Base-by-base conservation (phyloP, 1,139 yeast species). In the Lodderomyces oxycetoniae region DNA sequence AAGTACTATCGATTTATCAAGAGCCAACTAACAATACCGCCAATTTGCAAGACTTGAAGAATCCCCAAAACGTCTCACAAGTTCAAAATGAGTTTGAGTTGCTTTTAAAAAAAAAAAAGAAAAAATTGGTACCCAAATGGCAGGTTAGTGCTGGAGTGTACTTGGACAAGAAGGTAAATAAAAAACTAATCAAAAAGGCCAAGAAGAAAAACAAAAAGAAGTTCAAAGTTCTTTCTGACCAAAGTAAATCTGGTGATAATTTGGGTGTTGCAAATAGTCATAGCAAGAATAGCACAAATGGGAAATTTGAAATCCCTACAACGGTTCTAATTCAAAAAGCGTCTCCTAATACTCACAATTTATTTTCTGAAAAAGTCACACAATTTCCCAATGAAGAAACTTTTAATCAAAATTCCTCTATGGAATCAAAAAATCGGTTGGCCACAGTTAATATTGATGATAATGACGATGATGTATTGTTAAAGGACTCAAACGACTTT, bases 111-210 rank as follows among this genome's bases (percentile, higher is more conserved):
- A 36, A 34, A 11, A 38, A 39, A 28, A 39, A 36, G 21, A 32
- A 33, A 7, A 39, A 39, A 25, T 33, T 38, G 26, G 37, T 36
- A 20, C 43, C 45, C 25, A 38, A 34, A 25, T 38, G 42, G 43
- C 38, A 41, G 24, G 20, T 32, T 21, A 34, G 32, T 31, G 36
- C 40, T 17, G 45, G 45, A 17, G 29, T 41, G 14, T 41, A 38
- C 17, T 31, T 41, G 10, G 45, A 41, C 22, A 40, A 41, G 31
- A 38, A 41, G 17, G 35, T 41, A 13, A 41, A 41, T 26, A 39
- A 39, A 16, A 36, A 40, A 19, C 33, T 38, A 12, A 21, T 40
- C 21, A 40, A 40, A n/a, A 37, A 40, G 15, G 30, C 31, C 4
- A 19, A 16, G 8, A 37, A 33, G 23, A 26, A 26, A 4, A 19